phyloP scores from a whole-genome alignment of 345 rosid genomes.

The Microcos paniculata region DNA sequence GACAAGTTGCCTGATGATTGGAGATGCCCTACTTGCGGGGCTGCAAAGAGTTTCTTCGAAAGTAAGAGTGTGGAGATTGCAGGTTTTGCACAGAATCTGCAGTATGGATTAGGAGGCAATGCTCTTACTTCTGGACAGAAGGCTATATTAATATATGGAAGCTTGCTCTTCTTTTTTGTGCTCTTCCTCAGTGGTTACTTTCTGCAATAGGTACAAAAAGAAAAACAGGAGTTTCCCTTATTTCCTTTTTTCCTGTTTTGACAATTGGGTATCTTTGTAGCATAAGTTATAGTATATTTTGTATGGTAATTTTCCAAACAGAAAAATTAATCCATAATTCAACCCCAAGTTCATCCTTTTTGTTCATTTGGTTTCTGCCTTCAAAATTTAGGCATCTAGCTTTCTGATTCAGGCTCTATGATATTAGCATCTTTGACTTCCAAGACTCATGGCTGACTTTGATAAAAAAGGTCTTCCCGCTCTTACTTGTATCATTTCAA shows the following conservation, averaged over 20 bases:
- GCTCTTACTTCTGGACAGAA: conserved; percentile 90
- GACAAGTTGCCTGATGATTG: conserved; percentile 83
- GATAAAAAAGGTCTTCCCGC: too few relatives aligned
- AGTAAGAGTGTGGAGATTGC: conserved; percentile 97
- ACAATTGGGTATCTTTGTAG: not conserved
- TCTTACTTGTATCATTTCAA: too few relatives aligned
- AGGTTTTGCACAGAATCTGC: conserved; percentile 96
- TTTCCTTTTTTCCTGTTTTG: not conserved
- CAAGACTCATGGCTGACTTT: too few relatives aligned
- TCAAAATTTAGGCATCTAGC: too few relatives aligned
- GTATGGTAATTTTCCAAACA: not conserved
- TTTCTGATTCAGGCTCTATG: too few relatives aligned
- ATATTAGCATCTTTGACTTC: too few relatives aligned
- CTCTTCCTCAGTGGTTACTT: conserved; percentile 84
- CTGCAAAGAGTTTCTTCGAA: conserved; percentile 75
- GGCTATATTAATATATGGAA: conserved; percentile 77
- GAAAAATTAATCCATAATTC: not conserved
- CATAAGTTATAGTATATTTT: not conserved
- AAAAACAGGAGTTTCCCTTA: not conserved
- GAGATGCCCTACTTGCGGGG: conserved; percentile 97
- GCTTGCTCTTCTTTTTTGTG: conserved; percentile 60
- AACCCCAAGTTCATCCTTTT: not conserved
- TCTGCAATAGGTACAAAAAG: conserved; percentile 45
- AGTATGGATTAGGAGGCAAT: conserved; percentile 84
- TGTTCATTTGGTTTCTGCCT: not conserved